phyloP scores from a whole-genome alignment of 1,284 basidiomycete species.

The Ustilago xerochloae region DNA sequence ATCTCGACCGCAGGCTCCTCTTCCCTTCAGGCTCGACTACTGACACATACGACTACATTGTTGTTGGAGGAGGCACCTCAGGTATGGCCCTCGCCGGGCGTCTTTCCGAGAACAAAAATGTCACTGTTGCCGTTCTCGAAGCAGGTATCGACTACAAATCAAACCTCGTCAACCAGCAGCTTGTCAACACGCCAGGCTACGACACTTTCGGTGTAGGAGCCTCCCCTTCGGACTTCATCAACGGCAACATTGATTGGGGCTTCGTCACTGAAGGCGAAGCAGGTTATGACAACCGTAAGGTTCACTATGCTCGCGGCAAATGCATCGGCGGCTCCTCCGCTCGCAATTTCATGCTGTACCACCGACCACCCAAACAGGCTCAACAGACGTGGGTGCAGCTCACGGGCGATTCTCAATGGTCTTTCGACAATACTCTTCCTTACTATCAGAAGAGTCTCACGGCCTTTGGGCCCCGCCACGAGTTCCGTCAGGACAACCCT shows the following conservation, averaged over 20 bases:
- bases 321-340: conserved; percentile 50
- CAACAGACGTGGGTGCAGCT: conserved; percentile 47
- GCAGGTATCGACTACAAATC: conserved; percentile 51
- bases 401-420: conserved; percentile 50
- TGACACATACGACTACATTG: conserved; percentile 51
- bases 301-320: conserved; percentile 54
- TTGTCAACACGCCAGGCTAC: conserved; percentile 46
- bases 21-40: background rate
- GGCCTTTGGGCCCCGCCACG: conserved; percentile 36
- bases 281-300: conserved; percentile 43
- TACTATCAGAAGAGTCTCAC: conserved; percentile 51
- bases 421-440: conserved; percentile 30
- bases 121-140: conserved; percentile 58
- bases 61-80: conserved; percentile 54
- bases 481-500: conserved; percentile 39
- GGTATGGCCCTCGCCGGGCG: conserved; percentile 55
- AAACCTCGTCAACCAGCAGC: conserved; percentile 31
- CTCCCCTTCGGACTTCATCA: conserved; percentile 13
- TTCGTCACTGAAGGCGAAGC: conserved; percentile 42
- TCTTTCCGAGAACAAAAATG: conserved; percentile 44
- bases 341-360: conserved; percentile 59
- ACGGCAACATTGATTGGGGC: conserved; percentile 47
- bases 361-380: conserved; percentile 36
- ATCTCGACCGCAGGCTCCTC: conserved; percentile 2
- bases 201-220: conserved; percentile 44